phyloP scores from a whole-genome alignment of 140 eudicot genomes.

The Artemisia princeps region DNA sequence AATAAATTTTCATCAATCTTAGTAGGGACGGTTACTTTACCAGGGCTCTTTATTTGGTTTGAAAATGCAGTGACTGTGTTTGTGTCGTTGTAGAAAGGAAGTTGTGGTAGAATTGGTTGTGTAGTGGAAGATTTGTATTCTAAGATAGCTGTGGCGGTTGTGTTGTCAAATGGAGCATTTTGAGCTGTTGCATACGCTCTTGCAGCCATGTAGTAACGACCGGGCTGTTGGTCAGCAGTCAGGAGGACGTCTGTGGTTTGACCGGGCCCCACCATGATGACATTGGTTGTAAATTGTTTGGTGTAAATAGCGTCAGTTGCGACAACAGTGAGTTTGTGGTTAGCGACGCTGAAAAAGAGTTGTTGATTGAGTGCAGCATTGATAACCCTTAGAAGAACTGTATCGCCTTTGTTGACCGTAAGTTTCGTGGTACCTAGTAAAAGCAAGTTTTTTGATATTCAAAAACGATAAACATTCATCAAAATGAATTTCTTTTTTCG shows the following conservation, averaged over 20 bases:
- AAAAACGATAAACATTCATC: not conserved
- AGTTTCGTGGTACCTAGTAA: conserved; percentile 42
- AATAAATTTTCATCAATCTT: conserved; percentile 46
- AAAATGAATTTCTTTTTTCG: not conserved
- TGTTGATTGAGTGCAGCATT: conserved; percentile 88
- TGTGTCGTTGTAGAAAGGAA: conserved; percentile 66
- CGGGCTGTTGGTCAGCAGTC: conserved; percentile 63
- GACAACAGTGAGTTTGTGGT: conserved; percentile 77
- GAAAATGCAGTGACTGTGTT: conserved; percentile 56
- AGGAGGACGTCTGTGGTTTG: conserved; percentile 82
- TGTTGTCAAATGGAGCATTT: conserved; percentile 66
- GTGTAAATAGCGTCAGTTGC: conserved; percentile 66
- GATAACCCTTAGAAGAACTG: conserved; percentile 64
- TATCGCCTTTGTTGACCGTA: conserved; percentile 52
- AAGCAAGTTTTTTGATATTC: not conserved
- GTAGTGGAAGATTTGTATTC: conserved; percentile 46
- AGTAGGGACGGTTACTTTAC: conserved; percentile 40
- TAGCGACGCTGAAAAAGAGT: conserved; percentile 70
- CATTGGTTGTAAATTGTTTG: conserved; percentile 60
- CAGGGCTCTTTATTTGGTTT: conserved; percentile 45
- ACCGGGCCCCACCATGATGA: conserved; percentile 77
- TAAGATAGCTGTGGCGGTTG: conserved; percentile 73
- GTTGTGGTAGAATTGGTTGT: conserved; percentile 49
- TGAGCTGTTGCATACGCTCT: conserved; percentile 57
- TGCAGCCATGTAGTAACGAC: conserved; percentile 81